Conservation (phyloP, 805 yeast genomes). For the Saccharomycopsis babjevae region DNA sequence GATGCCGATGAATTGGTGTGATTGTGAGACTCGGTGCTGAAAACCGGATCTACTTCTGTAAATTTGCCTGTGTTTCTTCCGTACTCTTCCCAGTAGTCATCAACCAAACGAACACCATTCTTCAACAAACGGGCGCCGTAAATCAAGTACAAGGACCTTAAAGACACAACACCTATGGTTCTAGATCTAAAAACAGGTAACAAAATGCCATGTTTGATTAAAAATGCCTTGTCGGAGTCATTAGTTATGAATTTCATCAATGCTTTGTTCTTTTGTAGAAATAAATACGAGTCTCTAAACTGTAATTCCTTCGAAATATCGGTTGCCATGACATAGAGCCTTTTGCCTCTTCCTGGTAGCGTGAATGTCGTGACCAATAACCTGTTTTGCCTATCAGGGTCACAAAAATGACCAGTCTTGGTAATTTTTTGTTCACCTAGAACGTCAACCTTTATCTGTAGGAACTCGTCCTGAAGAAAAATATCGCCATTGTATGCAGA, state of each 20-base stretch:
- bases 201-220: slow-evolving; percentile 14
- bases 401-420: slow-evolving; percentile 15
- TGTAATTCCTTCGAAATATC: slow-evolving; percentile 18
- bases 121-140: slow-evolving; percentile 42
- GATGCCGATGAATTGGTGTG: neutral
- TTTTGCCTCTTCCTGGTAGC: slow-evolving; percentile 18
- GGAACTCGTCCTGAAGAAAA: slow-evolving; percentile 12
- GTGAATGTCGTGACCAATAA: slow-evolving; percentile 17
- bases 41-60: slow-evolving; percentile 36
- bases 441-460: slow-evolving; percentile 12
- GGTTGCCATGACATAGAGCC: slow-evolving; percentile 15
- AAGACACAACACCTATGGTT: slow-evolving; percentile 26
- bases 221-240: slow-evolving; percentile 16
- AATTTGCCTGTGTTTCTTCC: slow-evolving; percentile 32
- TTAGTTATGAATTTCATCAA: slow-evolving; percentile 13
- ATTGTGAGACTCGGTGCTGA: neutral
- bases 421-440: slow-evolving; percentile 18
- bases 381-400: slow-evolving; percentile 3
- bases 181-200: slow-evolving; percentile 16
- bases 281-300: slow-evolving; percentile 16
- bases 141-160: slow-evolving; percentile 35
- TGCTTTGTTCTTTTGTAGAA: slow-evolving; percentile 15
- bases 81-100: slow-evolving; percentile 47
- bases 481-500: slow-evolving; percentile 4
- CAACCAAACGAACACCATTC: slow-evolving; percentile 38